These are phyloP conservation scores for Apocynum venetum DNA, from an alignment of 257 asterid genomes.

Conservation along the genomic window DNA sequence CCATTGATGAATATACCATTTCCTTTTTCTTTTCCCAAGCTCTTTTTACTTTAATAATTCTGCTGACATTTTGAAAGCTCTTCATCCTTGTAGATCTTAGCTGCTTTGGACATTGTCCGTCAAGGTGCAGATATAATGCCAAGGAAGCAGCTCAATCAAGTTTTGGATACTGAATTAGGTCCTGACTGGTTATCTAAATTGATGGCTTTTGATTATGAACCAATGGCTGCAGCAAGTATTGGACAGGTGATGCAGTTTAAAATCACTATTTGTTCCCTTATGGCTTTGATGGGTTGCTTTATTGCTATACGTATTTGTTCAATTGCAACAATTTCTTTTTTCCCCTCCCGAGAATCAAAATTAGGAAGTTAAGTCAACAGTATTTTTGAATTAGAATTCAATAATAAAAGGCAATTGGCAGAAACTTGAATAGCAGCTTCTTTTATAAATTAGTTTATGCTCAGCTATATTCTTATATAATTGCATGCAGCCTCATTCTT, in stretches of 20 bases:
- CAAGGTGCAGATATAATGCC: slow-evolving; percentile 99
- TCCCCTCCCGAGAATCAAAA: not conserved
- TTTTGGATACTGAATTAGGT: slow-evolving; percentile 80
- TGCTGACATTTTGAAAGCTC: slow-evolving; percentile 17
- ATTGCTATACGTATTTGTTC: not conserved
- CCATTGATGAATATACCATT: not conserved
- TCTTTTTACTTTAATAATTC: not conserved
- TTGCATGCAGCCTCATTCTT: too few relatives aligned
- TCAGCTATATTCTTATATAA: not conserved
- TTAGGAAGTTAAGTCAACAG: not conserved
- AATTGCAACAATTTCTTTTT: not conserved
- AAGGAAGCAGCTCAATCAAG: slow-evolving; percentile 81
- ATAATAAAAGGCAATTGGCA: not conserved
- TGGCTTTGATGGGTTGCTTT: not conserved
- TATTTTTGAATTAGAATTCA: not conserved
- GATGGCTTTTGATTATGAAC: slow-evolving; percentile 78
- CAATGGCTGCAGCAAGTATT: slow-evolving; percentile 94
- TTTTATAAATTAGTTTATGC: not conserved
- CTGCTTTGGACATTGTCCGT: slow-evolving; percentile 93
- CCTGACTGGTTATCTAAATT: slow-evolving; percentile 71
- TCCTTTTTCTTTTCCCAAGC: not conserved
- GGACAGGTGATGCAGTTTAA: slow-evolving; percentile 65
- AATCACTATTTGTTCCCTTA: too few relatives aligned
- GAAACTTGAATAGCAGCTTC: not conserved
- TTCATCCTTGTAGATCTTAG: slow-evolving; percentile 64